These are phyloP conservation scores for Saccharomycopsis javanensis DNA, from an alignment of 805 yeast genomes.

Conservation along the genomic window DNA sequence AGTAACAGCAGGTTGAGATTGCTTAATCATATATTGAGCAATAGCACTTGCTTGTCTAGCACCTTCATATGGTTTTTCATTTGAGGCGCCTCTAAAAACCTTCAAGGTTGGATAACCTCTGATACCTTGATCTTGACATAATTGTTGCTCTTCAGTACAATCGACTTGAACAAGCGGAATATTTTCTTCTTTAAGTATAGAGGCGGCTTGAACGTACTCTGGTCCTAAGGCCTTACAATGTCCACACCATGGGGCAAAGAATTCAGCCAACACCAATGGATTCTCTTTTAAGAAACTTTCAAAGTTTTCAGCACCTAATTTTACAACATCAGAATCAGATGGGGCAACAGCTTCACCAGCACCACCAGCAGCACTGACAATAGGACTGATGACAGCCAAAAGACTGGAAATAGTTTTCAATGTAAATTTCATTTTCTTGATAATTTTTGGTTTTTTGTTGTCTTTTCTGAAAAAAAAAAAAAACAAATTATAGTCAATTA, in stretches of 20 bases:
- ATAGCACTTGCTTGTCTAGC: slow-evolving; percentile 77
- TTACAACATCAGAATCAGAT: slow-evolving; percentile 79
- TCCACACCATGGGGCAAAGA: slow-evolving; percentile 97
- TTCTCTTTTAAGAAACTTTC: slow-evolving; percentile 55
- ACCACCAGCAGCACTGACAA: slow-evolving; percentile 28
- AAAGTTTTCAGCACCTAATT: slow-evolving; percentile 59
- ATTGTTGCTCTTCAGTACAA: slow-evolving; percentile 67
- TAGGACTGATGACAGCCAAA: slow-evolving; percentile 29
- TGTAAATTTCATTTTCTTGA: slow-evolving; percentile 29
- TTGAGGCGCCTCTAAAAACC: slow-evolving; percentile 50
- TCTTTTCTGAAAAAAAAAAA: too few species aligned
- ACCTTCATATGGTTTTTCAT: slow-evolving; percentile 55
- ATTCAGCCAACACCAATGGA: slow-evolving; percentile 76
- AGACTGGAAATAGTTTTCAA: slow-evolving; percentile 32
- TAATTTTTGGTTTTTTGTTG: neutral
- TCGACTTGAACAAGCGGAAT: slow-evolving; percentile 76
- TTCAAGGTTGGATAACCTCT: slow-evolving; percentile 82
- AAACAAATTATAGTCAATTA: too few species aligned
- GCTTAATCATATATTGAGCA: slow-evolving; percentile 67
- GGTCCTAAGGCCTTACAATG: slow-evolving; percentile 88
- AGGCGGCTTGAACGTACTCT: slow-evolving; percentile 66
- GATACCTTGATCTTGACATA: slow-evolving; percentile 59
- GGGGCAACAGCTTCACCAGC: slow-evolving; percentile 61
- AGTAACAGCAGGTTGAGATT: slow-evolving; percentile 67
- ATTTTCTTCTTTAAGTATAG: slow-evolving; percentile 45